These are phyloP conservation scores for Fusarium fracticaudum DNA, from an alignment of 2,329 filamentous ascomycete species.

Conservation along the genomic window DNA sequence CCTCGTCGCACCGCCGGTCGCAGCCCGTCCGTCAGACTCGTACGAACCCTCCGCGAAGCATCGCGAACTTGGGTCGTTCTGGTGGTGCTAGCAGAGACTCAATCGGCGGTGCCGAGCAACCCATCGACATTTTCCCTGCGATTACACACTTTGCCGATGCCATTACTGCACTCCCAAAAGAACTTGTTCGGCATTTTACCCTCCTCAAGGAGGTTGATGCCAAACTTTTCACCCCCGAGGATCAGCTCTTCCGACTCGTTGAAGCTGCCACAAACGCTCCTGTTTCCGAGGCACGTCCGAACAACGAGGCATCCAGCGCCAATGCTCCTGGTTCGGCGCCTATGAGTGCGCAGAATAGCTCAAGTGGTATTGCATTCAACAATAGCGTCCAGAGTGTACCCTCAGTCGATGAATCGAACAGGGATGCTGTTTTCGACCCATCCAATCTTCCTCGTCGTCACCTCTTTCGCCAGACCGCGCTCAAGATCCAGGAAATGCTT, in stretches of 20 bases:
- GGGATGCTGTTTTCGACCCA: conserved; percentile 60
- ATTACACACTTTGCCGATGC: conserved; percentile 87
- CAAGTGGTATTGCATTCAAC: conserved; percentile 51
- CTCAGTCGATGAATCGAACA: conserved; percentile 56
- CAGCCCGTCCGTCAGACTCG: conserved; percentile 73
- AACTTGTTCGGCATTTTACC: conserved; percentile 95
- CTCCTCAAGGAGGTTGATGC: conserved; percentile 97
- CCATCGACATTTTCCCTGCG: conserved; percentile 73
- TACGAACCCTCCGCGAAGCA: conserved; percentile 69
- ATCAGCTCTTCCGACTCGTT: conserved; percentile 80
- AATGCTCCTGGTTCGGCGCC: conserved; percentile 56
- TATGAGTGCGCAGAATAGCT: conserved; percentile 62
- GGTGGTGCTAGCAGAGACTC: conserved; percentile 56
- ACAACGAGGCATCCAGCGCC: conserved; percentile 56
- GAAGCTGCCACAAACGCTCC: conserved; percentile 67
- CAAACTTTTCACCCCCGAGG: conserved; percentile 90
- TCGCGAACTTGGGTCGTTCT: conserved; percentile 57
- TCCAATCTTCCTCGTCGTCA: conserved; percentile 73
- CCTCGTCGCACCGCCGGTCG: conserved; percentile 64
- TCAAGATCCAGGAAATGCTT: conserved; percentile 84
- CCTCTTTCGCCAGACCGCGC: conserved; percentile 80
- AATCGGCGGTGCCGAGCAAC: conserved; percentile 61
- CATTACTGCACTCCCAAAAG: conserved; percentile 90
- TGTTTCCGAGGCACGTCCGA: conserved; percentile 56
- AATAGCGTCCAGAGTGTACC: conserved; percentile 50